Evolutionary conservation across 2,329 filamentous ascomycete genomes (phyloP), one percentile per base, ranked within the genome.

Genomic region (Cadophora sp.): DNA sequence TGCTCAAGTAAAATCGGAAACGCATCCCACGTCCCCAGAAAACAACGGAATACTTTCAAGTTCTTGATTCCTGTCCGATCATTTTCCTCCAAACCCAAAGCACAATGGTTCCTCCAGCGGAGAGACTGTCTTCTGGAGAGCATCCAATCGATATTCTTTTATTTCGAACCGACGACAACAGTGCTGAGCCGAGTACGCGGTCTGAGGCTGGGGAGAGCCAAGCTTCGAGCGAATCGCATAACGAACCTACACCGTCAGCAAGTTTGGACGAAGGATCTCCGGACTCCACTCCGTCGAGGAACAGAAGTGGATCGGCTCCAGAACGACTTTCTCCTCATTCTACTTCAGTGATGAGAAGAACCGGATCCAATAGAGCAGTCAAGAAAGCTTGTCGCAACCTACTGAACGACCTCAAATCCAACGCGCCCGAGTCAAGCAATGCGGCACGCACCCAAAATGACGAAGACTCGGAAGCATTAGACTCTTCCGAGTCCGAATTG

Each of bases 361-460:
- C n/a, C n/a, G n/a, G n/a, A n/a, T n/a, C n/a, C n/a, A 51, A 22
- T 22, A 51, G 48, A 51, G 48, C 48, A 16, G 48, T 51, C 11
- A 27, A 11, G 5, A 1, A 14, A 51, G 8, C 48, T 51, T 4
- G 48, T 4, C 48, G 48, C 2, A 30, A 30, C 16, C 48, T 51
- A n/a, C n/a, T n/a, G n/a, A n/a, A n/a, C n/a, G n/a, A n/a, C n/a
- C n/a, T n/a, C n/a, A n/a, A n/a, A n/a, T n/a, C n/a, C n/a, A n/a
- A n/a, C n/a, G n/a, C n/a, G n/a, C n/a, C n/a, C n/a, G n/a, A n/a
- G n/a, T n/a, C n/a, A n/a, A n/a, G n/a, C n/a, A n/a, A n/a, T n/a
- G n/a, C n/a, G n/a, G n/a, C n/a, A n/a, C n/a, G n/a, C n/a, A n/a
- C n/a, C n/a, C n/a, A n/a, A n/a, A n/a, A n/a, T n/a, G n/a, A n/a